Percentiles rank a stretch among this genome's conserved stretches.
Evolutionary conservation across 2,329 filamentous ascomycete species (phyloP).

Genomic region (Microthyrium microscopicum): DNA sequence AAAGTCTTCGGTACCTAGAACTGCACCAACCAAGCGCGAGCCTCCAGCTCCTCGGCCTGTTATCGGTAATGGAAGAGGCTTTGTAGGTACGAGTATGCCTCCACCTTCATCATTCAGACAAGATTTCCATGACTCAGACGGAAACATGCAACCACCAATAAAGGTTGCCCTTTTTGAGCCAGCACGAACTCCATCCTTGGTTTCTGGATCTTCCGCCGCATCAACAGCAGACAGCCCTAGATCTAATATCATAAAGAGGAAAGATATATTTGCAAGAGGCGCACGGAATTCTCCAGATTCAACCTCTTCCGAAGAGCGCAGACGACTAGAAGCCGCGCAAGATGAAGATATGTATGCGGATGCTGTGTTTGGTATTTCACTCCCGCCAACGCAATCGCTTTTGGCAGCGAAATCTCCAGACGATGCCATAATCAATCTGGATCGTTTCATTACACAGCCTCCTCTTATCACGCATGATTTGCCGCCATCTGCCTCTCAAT

Average conservation of each 20-base stretch:
- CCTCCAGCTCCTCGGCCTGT: not conserved
- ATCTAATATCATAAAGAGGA: constrained; percentile 26
- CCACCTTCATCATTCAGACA: too few species aligned
- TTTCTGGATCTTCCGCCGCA: constrained; percentile 30
- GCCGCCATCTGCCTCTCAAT: constrained; percentile 50
- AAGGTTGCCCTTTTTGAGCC: constrained; percentile 11
- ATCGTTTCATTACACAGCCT: constrained; percentile 19
- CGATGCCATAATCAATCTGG: constrained; percentile 11
- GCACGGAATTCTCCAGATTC: constrained; percentile 17
- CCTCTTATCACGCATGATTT: constrained; percentile 46
- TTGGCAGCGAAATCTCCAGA: not conserved
- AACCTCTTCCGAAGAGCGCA: constrained; percentile 18
- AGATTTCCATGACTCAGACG: not conserved
- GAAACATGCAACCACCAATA: constrained; percentile 3
- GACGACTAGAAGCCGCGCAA: constrained; percentile 13
- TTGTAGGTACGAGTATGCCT: too few species aligned
- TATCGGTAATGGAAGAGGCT: too few species aligned
- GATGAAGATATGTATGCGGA: constrained; percentile 25
- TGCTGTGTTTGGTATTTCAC: constrained; percentile 26
- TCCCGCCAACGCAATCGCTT: constrained; percentile 17
- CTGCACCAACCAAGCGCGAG: not conserved
- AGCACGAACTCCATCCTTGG: constrained; percentile 27
- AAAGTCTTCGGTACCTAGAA: too few species aligned
- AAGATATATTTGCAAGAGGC: constrained; percentile 24
- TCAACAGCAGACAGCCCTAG: constrained; percentile 29